These are phyloP conservation scores for Falciphora oryzae DNA, from an alignment of 2,329 filamentous ascomycete species.

Conservation along the genomic window DNA sequence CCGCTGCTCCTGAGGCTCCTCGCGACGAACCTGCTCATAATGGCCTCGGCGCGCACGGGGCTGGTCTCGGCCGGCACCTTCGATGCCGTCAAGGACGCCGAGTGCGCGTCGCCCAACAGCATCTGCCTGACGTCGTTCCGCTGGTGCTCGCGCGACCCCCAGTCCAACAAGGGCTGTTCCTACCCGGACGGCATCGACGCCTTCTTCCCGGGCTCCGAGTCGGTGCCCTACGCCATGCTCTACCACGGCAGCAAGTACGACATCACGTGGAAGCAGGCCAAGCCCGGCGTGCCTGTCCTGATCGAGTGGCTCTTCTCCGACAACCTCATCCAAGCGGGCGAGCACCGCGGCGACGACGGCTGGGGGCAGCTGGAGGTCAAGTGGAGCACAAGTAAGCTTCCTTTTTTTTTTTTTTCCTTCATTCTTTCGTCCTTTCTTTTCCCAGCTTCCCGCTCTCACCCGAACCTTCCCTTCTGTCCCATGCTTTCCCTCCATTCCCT, in stretches of 20 bases:
- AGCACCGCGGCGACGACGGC: not conserved
- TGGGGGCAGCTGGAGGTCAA: constrained; percentile 6
- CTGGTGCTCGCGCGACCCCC: constrained; percentile 5
- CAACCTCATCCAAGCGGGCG: not conserved
- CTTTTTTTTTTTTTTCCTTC: not conserved
- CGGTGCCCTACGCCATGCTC: constrained; percentile 9
- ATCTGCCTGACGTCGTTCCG: constrained; percentile 11
- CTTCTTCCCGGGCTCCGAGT: constrained; percentile 4
- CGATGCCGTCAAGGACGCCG: constrained; percentile 7
- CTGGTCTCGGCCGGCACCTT: not conserved
- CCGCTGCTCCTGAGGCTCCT: not conserved
- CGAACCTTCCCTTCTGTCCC: no score
- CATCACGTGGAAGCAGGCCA: constrained; percentile 10
- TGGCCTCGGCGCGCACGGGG: not conserved
- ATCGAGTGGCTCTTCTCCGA: constrained; percentile 9
- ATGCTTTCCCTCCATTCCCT: no score
- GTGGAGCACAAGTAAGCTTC: constrained; percentile 9
- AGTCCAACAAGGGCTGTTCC: not conserved
- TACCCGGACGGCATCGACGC: constrained; percentile 8
- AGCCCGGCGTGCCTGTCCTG: constrained; percentile 7
- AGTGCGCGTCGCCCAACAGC: constrained; percentile 6
- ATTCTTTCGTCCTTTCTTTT: not conserved
- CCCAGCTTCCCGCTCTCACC: no score
- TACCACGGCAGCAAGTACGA: constrained; percentile 8
- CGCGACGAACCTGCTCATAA: not conserved